These are phyloP conservation scores for Heteromeles arbutifolia DNA, from an alignment of 306 rosid species.

Conservation along the genomic window DNA sequence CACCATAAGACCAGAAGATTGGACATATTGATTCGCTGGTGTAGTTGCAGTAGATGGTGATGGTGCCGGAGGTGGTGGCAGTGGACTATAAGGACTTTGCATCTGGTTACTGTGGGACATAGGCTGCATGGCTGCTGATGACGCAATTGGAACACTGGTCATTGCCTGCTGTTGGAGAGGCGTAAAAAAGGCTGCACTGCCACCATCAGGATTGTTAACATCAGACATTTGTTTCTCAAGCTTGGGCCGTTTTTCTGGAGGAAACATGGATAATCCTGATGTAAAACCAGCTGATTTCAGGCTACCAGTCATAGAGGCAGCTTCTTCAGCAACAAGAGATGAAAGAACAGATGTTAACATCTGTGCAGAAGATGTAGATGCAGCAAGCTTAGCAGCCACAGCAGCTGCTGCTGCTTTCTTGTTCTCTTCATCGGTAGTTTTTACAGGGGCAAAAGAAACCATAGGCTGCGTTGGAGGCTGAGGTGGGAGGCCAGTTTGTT, in stretches of 20 bases:
- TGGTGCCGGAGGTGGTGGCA: slow-evolving; percentile 28
- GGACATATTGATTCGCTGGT: slow-evolving; percentile 51
- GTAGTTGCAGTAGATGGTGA: slow-evolving; percentile 43
- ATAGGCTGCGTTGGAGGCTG: slow-evolving; percentile 41
- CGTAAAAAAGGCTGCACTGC: slow-evolving; percentile 36
- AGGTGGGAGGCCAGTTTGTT: slow-evolving; percentile 30
- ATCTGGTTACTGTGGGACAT: slow-evolving; percentile 46
- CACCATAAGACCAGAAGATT: slow-evolving; percentile 49
- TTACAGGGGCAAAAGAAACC: slow-evolving; percentile 42
- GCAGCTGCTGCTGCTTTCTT: slow-evolving; percentile 83
- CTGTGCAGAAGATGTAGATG: slow-evolving; percentile 88
- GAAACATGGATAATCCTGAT: slow-evolving; percentile 44
- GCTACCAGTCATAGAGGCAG: slow-evolving; percentile 58
- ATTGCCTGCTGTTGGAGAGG: slow-evolving; percentile 41
- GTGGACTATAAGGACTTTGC: slow-evolving; percentile 50
- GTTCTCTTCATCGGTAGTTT: slow-evolving; percentile 66
- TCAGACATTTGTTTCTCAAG: slow-evolving; percentile 65
- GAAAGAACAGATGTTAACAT: slow-evolving; percentile 86
- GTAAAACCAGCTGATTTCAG: slow-evolving; percentile 42
- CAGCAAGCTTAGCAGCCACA: slow-evolving; percentile 89
- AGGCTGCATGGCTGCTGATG: slow-evolving; percentile 38
- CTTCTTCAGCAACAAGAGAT: slow-evolving; percentile 93
- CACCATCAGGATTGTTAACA: slow-evolving; percentile 41
- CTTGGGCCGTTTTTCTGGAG: slow-evolving; percentile 70
- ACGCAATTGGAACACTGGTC: slow-evolving; percentile 27